These are phyloP conservation scores for Aspergillus ostianus DNA, from an alignment of 495 filamentous ascomycete species.

Conservation along the genomic window DNA sequence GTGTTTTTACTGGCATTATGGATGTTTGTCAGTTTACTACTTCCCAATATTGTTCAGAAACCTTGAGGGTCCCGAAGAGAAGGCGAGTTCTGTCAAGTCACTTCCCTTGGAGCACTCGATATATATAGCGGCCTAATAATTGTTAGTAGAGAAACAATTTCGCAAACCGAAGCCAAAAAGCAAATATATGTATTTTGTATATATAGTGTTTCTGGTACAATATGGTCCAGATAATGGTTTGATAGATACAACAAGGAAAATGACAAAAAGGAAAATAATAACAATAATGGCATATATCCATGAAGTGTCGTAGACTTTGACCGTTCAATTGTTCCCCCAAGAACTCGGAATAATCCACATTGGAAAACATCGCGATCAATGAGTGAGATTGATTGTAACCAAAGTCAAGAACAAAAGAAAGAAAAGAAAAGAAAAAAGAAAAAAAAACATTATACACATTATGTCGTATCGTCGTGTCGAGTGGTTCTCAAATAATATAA, in stretches of 20 bases:
- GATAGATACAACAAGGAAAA: constrained; percentile 15
- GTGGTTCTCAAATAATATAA: constrained; percentile 23
- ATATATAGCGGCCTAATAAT: neutral
- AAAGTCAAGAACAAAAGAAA: constrained; percentile 6
- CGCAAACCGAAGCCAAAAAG: neutral
- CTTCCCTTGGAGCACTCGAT: neutral
- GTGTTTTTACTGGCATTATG: neutral
- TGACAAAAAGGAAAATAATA: neutral
- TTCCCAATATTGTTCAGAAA: neutral
- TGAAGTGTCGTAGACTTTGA: constrained; percentile 15
- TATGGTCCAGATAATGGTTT: constrained; percentile 4
- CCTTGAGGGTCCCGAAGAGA: neutral
- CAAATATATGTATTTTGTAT: constrained; percentile 3
- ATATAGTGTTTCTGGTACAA: constrained; percentile 12
- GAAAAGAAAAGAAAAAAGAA: constrained; percentile 11
- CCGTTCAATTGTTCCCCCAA: neutral
- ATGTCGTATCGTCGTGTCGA: constrained; percentile 35
- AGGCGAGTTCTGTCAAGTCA: neutral
- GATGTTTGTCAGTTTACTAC: neutral
- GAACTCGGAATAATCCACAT: neutral
- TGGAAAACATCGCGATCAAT: neutral
- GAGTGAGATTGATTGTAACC: neutral
- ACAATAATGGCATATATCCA: constrained; percentile 17
- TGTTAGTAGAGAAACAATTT: too few species aligned
- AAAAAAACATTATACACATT: constrained; percentile 33